Percentiles rank a stretch among this genome's conserved stretches.
These are phyloP conservation scores for Suillus ampliporus DNA, from an alignment of 768 basidiomycete species.

Conservation along the genomic window DNA sequence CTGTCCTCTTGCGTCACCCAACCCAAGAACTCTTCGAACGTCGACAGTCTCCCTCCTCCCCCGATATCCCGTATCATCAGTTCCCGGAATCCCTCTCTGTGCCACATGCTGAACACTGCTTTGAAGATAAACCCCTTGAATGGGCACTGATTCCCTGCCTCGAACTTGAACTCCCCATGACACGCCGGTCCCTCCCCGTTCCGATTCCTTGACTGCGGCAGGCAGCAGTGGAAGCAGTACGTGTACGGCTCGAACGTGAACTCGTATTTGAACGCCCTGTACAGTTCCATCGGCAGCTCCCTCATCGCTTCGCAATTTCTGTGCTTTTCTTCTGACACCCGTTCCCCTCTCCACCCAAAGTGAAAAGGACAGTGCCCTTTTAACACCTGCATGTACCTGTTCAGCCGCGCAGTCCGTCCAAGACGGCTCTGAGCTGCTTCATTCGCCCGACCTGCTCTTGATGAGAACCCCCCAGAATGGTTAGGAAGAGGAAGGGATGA, in stretches of 20 bases:
- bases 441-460: too few species aligned
- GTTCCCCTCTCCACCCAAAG: background rate
- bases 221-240: background rate
- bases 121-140: background rate
- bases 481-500: too few species aligned
- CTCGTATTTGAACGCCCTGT: background rate
- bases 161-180: background rate
- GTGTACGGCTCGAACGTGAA: accelerated
- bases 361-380: background rate
- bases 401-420: background rate
- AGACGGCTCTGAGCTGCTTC: too few species aligned
- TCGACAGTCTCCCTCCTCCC: background rate
- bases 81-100: background rate
- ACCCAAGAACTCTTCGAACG: background rate
- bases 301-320: too few species aligned
- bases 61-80: background rate
- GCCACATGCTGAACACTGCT: background rate
- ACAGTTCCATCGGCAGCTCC: background rate
- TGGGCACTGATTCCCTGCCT: background rate
- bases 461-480: too few species aligned
- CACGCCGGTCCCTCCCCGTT: background rate
- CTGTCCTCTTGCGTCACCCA: background rate
- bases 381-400: background rate
- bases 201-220: background rate
- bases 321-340: background rate